Conservation (phyloP, 495 filamentous ascomycete genomes). For the Echria macrotheca region DNA sequence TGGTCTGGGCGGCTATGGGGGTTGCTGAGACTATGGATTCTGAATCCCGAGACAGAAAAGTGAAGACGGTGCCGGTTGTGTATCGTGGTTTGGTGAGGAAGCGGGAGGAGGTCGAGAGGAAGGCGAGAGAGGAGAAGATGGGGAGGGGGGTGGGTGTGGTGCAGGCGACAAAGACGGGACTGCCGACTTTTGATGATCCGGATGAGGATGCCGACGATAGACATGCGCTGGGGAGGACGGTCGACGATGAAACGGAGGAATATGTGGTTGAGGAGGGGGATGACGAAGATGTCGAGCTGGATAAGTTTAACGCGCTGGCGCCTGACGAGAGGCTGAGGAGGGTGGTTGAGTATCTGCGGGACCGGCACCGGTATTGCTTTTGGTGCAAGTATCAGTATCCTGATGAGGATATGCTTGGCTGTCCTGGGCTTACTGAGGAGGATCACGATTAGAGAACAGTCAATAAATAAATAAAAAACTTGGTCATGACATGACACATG, state of each 20-base stretch:
- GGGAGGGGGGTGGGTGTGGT: constrained; percentile 67
- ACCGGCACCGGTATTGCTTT: constrained; percentile 79
- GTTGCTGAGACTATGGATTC: constrained; percentile 60
- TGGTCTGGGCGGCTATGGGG: constrained; percentile 71
- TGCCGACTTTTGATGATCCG: constrained; percentile 47
- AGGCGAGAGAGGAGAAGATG: constrained; percentile 59
- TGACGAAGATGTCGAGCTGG: constrained; percentile 77
- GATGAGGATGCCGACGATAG: constrained; percentile 49
- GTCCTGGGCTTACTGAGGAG: constrained; percentile 85
- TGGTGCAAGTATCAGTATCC: constrained; percentile 87
- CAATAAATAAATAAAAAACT: not conserved
- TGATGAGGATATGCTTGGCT: constrained; percentile 71
- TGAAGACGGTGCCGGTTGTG: constrained; percentile 60
- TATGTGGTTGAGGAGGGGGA: constrained; percentile 64
- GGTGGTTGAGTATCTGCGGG: constrained; percentile 63
- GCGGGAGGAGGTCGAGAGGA: constrained; percentile 66
- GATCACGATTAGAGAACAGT: constrained; percentile 66
- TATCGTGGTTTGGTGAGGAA: constrained; percentile 69
- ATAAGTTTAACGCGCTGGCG: constrained; percentile 70
- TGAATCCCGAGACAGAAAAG: too few relatives aligned
- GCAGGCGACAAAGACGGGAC: constrained; percentile 33
- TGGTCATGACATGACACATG: constrained; percentile 5
- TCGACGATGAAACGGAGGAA: constrained; percentile 30
- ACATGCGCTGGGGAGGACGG: constrained; percentile 38
- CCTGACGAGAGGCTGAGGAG: constrained; percentile 56